Conservation (phyloP, 371 early-diverging fungal genomes). For the Rhizopus stolonifer region DNA sequence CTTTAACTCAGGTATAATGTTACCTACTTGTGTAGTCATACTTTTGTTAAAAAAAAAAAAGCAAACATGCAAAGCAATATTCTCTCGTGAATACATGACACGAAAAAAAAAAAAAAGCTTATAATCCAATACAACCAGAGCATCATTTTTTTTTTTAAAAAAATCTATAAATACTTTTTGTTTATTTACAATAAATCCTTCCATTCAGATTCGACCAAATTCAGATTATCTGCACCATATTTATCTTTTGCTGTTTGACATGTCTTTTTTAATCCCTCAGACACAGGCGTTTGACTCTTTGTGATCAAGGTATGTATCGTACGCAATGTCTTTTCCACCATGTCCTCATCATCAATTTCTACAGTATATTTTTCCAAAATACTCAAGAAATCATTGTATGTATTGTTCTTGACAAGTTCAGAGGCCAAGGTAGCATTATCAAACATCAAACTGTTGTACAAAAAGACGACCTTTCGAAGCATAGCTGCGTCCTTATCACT, state of each 20-base stretch:
- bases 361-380: constrained; percentile 40
- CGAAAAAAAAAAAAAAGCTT: too few relatives aligned
- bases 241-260: constrained; percentile 38
- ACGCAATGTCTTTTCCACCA: constrained; percentile 63
- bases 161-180: too few relatives aligned
- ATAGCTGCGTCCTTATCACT: constrained; percentile 42
- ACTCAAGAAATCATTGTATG: constrained; percentile 37
- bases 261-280: constrained; percentile 30
- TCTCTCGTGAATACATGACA: too few relatives aligned
- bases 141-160: too few relatives aligned
- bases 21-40: too few relatives aligned
- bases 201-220: constrained; percentile 50
- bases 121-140: too few relatives aligned
- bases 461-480: constrained; percentile 63
- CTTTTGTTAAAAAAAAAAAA: too few relatives aligned
- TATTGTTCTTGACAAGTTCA: constrained; percentile 29
- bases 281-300: constrained; percentile 22
- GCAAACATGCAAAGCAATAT: too few relatives aligned
- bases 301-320: constrained; percentile 36
- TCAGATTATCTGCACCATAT: constrained; percentile 41
- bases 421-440: constrained; percentile 36
- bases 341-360: constrained; percentile 62
- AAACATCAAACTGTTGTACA: constrained; percentile 61
- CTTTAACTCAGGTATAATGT: too few relatives aligned
- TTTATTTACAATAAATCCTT: constrained; percentile 28